These are phyloP conservation scores for Trametes gibbosa DNA, from an alignment of 768 basidiomycete species.

Conservation along the genomic window DNA sequence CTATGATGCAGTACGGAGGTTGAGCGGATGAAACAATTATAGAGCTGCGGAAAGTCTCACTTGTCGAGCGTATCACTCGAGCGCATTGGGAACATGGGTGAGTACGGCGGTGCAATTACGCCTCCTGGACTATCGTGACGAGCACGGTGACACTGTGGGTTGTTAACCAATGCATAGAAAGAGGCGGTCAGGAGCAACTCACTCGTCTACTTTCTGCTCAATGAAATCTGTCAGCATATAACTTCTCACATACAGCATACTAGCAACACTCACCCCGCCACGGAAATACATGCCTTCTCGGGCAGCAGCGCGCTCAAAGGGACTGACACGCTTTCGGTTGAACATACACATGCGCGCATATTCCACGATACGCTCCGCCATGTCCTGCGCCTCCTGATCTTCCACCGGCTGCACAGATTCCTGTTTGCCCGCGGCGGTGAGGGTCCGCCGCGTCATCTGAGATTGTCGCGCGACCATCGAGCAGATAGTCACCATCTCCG, in stretches of 20 bases:
- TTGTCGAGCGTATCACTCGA: too few species aligned
- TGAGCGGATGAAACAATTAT: neutral
- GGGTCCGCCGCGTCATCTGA: constrained; percentile 9
- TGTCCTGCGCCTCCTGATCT: constrained; percentile 58
- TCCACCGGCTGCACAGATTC: constrained; percentile 40
- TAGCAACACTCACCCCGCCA: constrained; percentile 61
- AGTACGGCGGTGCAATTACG: constrained; percentile 30
- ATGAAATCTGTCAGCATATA: constrained; percentile 2
- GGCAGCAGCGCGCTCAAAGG: constrained; percentile 71
- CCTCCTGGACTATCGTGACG: constrained; percentile 67
- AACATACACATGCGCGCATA: constrained; percentile 71
- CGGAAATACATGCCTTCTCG: constrained; percentile 61
- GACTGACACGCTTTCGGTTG: constrained; percentile 60
- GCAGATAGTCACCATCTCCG: constrained; percentile 70
- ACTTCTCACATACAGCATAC: neutral
- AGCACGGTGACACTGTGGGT: constrained; percentile 63
- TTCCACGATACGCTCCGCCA: constrained; percentile 71
- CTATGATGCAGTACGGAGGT: neutral
- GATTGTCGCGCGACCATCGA: constrained; percentile 53
- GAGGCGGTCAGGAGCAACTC: constrained; percentile 27
- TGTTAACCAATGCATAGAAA: constrained; percentile 9
- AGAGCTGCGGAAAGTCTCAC: too few species aligned
- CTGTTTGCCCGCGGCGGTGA: neutral
- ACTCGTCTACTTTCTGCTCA: constrained; percentile 79
- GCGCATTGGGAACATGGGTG: too few species aligned